phyloP scores from a whole-genome alignment of 257 asterid genomes.

The Cynanchum wilfordii region DNA sequence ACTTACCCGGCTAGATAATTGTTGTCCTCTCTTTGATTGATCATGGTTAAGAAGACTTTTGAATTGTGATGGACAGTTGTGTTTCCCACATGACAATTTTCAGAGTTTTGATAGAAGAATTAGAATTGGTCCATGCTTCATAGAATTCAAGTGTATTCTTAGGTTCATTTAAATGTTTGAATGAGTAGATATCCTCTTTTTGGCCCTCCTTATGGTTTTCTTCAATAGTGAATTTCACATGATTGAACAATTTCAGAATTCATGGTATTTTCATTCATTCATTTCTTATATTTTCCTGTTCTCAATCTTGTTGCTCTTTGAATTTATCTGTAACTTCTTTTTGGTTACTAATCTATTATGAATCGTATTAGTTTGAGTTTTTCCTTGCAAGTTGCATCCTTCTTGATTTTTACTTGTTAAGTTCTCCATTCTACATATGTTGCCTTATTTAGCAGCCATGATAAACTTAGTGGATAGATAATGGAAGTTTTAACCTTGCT shows the following conservation, averaged over 20 bases:
- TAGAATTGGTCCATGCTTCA: neutral
- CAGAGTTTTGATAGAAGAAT: neutral
- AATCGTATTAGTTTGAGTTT: too few species aligned
- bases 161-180: neutral
- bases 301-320: too few species aligned
- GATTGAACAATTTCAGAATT: too few species aligned
- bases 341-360: too few species aligned
- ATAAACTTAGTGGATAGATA: neutral
- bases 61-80: neutral
- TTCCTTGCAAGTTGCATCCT: neutral
- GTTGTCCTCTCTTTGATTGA: neutral
- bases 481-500: neutral
- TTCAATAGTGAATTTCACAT: too few species aligned
- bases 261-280: too few species aligned
- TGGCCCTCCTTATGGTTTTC: neutral
- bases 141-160: neutral
- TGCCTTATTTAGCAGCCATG: neutral
- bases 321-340: too few species aligned
- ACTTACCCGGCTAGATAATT: neutral
- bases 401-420: neutral
- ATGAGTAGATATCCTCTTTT: neutral
- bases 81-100: neutral
- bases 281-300: too few species aligned
- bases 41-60: neutral
- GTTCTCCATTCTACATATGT: neutral